phyloP scores from a whole-genome alignment of 768 basidiomycete genomes.

The Dendrothele bispora region DNA sequence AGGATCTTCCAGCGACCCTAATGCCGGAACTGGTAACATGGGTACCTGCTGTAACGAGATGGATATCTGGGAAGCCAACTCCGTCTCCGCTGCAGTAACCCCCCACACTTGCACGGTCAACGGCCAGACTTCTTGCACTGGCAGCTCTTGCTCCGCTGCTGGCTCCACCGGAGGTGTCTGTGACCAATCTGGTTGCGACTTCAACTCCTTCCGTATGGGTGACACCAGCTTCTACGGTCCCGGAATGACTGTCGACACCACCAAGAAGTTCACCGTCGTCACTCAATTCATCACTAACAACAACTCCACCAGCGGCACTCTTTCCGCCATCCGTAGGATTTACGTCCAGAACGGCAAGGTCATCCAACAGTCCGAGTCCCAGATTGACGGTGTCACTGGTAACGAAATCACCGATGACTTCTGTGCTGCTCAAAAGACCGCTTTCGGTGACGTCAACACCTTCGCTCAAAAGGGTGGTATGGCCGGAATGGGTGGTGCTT shows the following conservation, averaged over 20 bases:
- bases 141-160: slow-evolving; percentile 26
- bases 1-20: slow-evolving; percentile 26
- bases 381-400: slow-evolving; percentile 29
- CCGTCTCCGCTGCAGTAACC: slow-evolving; percentile 38
- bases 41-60: slow-evolving; percentile 40
- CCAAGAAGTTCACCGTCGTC: slow-evolving; percentile 39
- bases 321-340: slow-evolving; percentile 41
- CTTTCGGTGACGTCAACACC: slow-evolving; percentile 38
- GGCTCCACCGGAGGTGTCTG: slow-evolving; percentile 33
- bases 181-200: slow-evolving; percentile 47
- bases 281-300: slow-evolving; percentile 42
- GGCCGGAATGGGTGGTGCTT: slow-evolving; percentile 28
- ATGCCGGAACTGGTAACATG: slow-evolving; percentile 34
- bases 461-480: slow-evolving; percentile 35
- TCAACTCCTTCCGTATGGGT: slow-evolving; percentile 49
- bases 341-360: slow-evolving; percentile 43
- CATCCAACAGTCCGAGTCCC: slow-evolving; percentile 37
- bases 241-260: slow-evolving; percentile 40
- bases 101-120: slow-evolving; percentile 37
- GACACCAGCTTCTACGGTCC: slow-evolving; percentile 39
- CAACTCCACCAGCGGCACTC: slow-evolving; percentile 33
- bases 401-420: slow-evolving; percentile 41
- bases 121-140: slow-evolving; percentile 35
- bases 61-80: slow-evolving; percentile 48
- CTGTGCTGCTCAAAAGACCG: slow-evolving; percentile 31